phyloP scores from a whole-genome alignment of 176 grass and related monocot species.

The Saccharum officinarum region DNA sequence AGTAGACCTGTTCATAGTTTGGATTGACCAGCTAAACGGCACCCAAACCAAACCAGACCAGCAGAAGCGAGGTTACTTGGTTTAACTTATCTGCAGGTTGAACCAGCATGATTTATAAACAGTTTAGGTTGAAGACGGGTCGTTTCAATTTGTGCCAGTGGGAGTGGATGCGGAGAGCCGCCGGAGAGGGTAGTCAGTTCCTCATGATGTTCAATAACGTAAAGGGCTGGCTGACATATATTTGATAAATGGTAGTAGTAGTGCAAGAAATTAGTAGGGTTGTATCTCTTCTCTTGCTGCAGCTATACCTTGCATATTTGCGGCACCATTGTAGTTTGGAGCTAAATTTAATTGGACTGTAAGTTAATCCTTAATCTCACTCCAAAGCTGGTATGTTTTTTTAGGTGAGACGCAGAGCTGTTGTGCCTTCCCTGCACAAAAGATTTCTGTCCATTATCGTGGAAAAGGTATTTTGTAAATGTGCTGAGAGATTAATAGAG shows the following conservation, averaged over 20 bases:
- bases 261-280: not conserved
- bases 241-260: not conserved
- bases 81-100: not conserved
- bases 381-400: constrained; percentile 30
- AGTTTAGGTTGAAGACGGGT: not conserved
- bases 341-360: not conserved
- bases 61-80: not conserved
- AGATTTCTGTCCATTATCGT: constrained; percentile 89
- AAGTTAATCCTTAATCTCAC: constrained; percentile 27
- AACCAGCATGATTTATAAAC: not conserved
- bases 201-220: not conserved
- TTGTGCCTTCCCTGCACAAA: constrained; percentile 91
- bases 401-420: constrained; percentile 79
- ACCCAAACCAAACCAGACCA: not conserved
- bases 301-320: not conserved
- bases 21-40: not conserved
- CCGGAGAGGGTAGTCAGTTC: not conserved
- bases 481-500: constrained; percentile 83
- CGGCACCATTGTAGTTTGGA: not conserved
- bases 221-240: not conserved
- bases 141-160: not conserved
- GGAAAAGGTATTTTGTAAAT: constrained; percentile 90
- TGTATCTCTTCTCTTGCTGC: not conserved
- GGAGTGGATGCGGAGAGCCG: no score
- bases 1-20: not conserved